Evolutionary conservation across 2,329 filamentous ascomycete species (phyloP).

Genomic region (Aspergillus bombycis): DNA sequence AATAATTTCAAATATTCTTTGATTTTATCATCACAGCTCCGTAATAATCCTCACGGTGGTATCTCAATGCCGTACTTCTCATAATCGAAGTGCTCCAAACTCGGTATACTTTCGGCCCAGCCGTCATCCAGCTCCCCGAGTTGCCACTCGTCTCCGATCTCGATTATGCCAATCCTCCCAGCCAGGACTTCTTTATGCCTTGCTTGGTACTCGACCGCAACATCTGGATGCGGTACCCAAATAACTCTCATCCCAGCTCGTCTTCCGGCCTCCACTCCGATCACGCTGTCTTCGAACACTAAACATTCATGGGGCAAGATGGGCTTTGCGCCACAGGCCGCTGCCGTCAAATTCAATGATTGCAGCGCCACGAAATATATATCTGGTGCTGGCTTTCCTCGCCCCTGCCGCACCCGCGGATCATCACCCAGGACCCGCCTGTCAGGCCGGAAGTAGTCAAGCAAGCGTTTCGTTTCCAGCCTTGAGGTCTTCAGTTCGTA

Average conservation of each 20-base stretch:
- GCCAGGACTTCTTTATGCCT: constrained; percentile 20
- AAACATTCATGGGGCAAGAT: constrained; percentile 35
- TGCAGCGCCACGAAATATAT: constrained; percentile 31
- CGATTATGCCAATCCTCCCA: constrained; percentile 30
- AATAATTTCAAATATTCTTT: too few relatives aligned
- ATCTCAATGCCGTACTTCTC: constrained; percentile 38
- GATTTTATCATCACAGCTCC: too few relatives aligned
- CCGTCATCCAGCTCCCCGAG: constrained; percentile 42
- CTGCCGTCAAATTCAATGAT: constrained; percentile 15
- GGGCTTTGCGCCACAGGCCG: background rate
- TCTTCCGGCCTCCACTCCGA: constrained; percentile 36
- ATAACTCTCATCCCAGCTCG: constrained; percentile 40
- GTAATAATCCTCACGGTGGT: too few relatives aligned
- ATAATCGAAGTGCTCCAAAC: constrained; percentile 44
- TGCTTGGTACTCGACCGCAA: constrained; percentile 38
- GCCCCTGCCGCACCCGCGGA: constrained; percentile 22
- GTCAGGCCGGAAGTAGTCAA: constrained; percentile 19
- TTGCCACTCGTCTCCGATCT: constrained; percentile 44
- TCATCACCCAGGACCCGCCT: constrained; percentile 26
- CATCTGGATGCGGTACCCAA: constrained; percentile 37
- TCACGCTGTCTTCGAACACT: constrained; percentile 40
- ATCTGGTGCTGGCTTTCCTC: constrained; percentile 32
- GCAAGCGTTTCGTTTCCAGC: constrained; percentile 22
- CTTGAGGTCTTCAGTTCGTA: constrained; percentile 28
- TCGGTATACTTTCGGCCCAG: constrained; percentile 41